Base-by-base conservation (phyloP, 352 stramenopile species). In the Sclerospora graminicola region DNA sequence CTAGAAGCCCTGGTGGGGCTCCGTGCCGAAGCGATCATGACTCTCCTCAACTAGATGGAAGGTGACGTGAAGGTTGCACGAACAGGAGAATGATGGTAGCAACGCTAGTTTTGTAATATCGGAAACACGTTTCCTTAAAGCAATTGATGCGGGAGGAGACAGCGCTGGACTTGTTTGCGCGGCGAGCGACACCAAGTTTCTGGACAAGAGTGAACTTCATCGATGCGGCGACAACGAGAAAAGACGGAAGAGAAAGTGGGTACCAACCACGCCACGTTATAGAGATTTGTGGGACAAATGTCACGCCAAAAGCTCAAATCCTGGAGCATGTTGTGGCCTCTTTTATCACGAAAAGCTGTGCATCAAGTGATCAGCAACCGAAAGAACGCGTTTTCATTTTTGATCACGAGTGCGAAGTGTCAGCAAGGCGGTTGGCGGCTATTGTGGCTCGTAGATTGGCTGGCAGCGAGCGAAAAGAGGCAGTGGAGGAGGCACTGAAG, bases 121-220 rank as follows among this genome's bases (percentile, higher is more conserved):
- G 28, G 9, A 33, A 10, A 4, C 4, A 33, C 4, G 8, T 15
- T 9, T n/a, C 28, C 13, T 33, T 33, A 30, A 5, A 2, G 14
- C 28, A 35, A 9, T 35, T 18, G 28, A 15, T 16, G 32, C 44
- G 41, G 15, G 69, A 84, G 51, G 74, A 84, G 59, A 87, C 72
- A 10, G 76, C 72, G 48, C 66, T 88, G 31, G 76, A 88, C 50
- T 53, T 88, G 46, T 81, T 88, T 48, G 76, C 70, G 39, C 68
- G 76, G 18, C 68, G 59, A 8, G 65, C 63, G 0, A 57, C 51
- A 42, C 60, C 50, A 39, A 64, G 67, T 24, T 88, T 88, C 57
- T 54, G 41, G 51, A 83, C 72, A 2, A 62, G 66, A 0, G 13
- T 88, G 43, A 14, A 23, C 20, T 88, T 81, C 42, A 31, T 85